phyloP scores from a whole-genome alignment of 495 filamentous ascomycete genomes.

The Aspergillus egyptiacus region DNA sequence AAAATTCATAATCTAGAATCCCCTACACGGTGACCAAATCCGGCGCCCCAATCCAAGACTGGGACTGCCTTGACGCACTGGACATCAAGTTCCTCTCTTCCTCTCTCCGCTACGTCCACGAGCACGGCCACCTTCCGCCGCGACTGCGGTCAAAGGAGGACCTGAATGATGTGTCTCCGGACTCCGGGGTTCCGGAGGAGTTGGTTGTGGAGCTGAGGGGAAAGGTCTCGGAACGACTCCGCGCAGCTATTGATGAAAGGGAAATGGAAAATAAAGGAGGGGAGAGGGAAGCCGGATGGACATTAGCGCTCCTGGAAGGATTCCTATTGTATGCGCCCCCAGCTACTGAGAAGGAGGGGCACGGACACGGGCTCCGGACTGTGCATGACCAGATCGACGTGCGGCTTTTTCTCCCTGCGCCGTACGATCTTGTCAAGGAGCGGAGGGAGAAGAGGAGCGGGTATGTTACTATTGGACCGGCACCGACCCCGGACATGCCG shows the following conservation, averaged over 20 bases:
- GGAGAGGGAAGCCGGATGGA: slow-evolving; percentile 8
- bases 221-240: not conserved
- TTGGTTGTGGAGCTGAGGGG: slow-evolving; percentile 11
- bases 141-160: slow-evolving; percentile 69
- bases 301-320: slow-evolving; percentile 63
- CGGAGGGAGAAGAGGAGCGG: slow-evolving; percentile 68
- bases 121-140: slow-evolving; percentile 59
- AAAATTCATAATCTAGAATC: too few species aligned
- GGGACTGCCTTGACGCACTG: slow-evolving; percentile 76
- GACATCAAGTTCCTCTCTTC: slow-evolving; percentile 57
- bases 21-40: slow-evolving; percentile 41
- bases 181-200: slow-evolving; percentile 36
- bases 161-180: slow-evolving; percentile 54
- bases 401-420: slow-evolving; percentile 66
- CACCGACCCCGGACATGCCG: slow-evolving; percentile 19
- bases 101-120: slow-evolving; percentile 57
- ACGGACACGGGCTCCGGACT: slow-evolving; percentile 13
- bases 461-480: slow-evolving; percentile 72
- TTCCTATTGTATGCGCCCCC: slow-evolving; percentile 69
- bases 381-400: slow-evolving; percentile 61
- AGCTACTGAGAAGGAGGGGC: slow-evolving; percentile 14
- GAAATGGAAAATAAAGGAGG: slow-evolving; percentile 11
- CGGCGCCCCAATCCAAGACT: slow-evolving; percentile 60
- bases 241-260: not conserved
- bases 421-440: slow-evolving; percentile 51